Base-by-base conservation (phyloP, 768 basidiomycete species). In the Auricularia sp. region DNA sequence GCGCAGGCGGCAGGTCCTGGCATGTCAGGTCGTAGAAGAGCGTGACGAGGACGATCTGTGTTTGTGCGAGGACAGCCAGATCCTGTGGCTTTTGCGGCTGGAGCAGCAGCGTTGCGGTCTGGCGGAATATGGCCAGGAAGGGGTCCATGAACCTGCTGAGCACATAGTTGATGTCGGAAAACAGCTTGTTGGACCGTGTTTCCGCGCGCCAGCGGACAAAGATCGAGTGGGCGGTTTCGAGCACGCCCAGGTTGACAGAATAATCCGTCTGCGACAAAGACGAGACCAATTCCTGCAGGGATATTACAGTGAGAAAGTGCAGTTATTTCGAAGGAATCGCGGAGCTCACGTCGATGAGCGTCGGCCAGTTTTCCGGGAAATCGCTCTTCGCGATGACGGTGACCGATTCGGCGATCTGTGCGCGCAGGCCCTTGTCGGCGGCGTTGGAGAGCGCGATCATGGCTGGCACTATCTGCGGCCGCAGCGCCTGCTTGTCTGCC, bases 201-300 rank as follows among this genome's bases (percentile, higher is more conserved):
- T 89, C 90, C 1, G 92, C 86, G 54, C 96, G 85, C 96, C 96
- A 99, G 59, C 88, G 89, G 54, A 81, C 83, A 78, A 98, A 98
- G 71, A 99, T 98, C 45, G 93, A 95, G 74, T 98, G 97, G 0
- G 94, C 94, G 0, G 94, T 94, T 72, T 97, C 85, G 54, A 99
- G 82, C 8, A 99, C 91, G 61, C 90, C 92, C 29, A 95, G 79
- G 74, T 97, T 98, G 68, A 91, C 74, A 66, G 87, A 86, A 72
- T 92, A 95, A 70, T 96, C 86, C 2, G 87, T 83, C 3, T 80
- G 77, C 2, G 92, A 93, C 14, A 98, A 82, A 42, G 91, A 93
- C 21, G 76, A 73, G 21, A 96, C 90, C 56, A 99, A 86, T 90
- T 94, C 92, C 94, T 97, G 70, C 42, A 61, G 62, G 62, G 59